Conservation (phyloP, 176 grass and related monocot genomes). For the sorghum (Sorghum bicolor) region DNA sequence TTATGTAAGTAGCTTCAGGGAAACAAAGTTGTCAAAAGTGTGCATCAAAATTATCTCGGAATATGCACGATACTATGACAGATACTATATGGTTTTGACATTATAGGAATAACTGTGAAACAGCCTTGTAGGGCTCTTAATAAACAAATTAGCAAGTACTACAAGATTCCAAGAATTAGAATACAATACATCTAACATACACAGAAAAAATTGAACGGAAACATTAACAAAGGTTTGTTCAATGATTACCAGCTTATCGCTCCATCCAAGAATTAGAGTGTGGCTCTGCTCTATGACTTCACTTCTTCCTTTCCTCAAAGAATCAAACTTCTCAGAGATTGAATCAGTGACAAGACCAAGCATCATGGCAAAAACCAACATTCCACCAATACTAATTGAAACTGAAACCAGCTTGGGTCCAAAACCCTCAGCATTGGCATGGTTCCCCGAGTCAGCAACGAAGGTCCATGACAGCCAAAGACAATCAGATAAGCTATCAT, state of each 20-base stretch:
- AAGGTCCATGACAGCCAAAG: constrained; percentile 77
- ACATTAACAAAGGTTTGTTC: background rate
- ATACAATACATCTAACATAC: background rate
- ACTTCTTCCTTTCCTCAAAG: constrained; percentile 76
- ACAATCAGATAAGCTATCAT: constrained; percentile 61
- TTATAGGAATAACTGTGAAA: background rate
- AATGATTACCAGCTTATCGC: constrained; percentile 62
- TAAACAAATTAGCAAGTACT: background rate
- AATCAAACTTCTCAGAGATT: constrained; percentile 83
- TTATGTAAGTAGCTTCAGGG: background rate
- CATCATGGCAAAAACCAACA: constrained; percentile 87
- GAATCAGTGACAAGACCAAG: constrained; percentile 78
- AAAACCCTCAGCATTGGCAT: constrained; percentile 54
- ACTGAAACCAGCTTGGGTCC: constrained; percentile 74
- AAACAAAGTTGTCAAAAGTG: background rate
- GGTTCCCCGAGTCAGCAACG: constrained; percentile 73
- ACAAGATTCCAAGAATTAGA: background rate
- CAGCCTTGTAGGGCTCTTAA: background rate
- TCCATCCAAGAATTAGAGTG: constrained; percentile 76
- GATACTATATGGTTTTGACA: background rate
- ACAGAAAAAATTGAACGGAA: background rate
- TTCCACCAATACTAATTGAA: constrained; percentile 73
- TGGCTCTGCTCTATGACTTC: constrained; percentile 70
- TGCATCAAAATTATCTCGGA: background rate
- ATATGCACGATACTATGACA: background rate